Evolutionary conservation across 805 yeast species (phyloP), one percentile per base, ranked within the genome.

Genomic region (Metschnikowia cerradonensis): DNA sequence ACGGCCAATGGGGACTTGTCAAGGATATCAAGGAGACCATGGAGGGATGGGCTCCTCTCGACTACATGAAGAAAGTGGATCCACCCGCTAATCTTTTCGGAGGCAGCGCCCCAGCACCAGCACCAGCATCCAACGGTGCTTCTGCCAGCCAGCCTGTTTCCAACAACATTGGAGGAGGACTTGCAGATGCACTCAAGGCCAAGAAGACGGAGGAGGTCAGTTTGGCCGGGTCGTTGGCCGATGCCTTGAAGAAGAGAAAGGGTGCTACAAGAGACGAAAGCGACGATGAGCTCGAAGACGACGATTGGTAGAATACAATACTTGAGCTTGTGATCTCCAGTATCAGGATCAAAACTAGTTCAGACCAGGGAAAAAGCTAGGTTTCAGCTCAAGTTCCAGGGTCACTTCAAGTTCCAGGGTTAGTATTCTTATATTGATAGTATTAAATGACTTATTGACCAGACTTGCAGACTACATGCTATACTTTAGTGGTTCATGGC

Each of bases 31-130:
- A 86, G 61, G 94, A 88, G 38, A 63, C 84, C 0, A 79, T 74
- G 50, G 94, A 90, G 66, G 99, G 99, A 4, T 94, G 99, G 99
- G 92, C 94, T 11, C 99, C 99, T 13, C 86, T 94, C 20, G 88
- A 91, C n/a, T 94, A 91, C 65, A 82, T 92, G 62, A 82, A 75
- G 19, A 82, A 80, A 53, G 79, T 80, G 56, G 79, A 68, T 3
- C 77, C 80, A 11, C 81, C 85, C 35, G 67, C 73, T 0, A 56
- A 52, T 37, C 53, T 60, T 8, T 67, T 65, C 13, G 62, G 63
- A 2, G 57, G 60, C 6, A 23, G 31, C 0, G 41, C 62, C 1
- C 49, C 77, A 13, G 67, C 35, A 7, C 66, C 77, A 10, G 67
- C 35, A 48, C 64, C 17, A 40, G 65, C 5, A 37, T 60, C 56